These are phyloP conservation scores for Silene coronaria DNA, from an alignment of 179 eudicot genomes.

Conservation along the genomic window DNA sequence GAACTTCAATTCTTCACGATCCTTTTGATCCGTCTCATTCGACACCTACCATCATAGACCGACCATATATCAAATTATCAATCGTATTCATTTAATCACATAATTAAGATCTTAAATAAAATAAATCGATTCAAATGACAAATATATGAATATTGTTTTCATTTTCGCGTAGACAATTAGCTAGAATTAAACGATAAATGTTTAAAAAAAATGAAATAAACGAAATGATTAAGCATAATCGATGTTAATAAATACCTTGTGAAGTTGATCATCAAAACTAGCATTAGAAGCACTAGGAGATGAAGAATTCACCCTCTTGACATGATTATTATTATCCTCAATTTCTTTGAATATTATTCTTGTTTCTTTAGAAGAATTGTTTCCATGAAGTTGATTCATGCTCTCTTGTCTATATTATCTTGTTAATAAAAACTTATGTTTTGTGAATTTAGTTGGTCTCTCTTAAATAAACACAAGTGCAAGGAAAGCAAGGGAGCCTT, in stretches of 20 bases:
- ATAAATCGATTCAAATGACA: too few relatives aligned
- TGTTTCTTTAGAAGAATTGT: slow-evolving; percentile 5
- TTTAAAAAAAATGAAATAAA: neutral
- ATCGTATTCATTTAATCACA: too few relatives aligned
- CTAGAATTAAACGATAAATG: neutral
- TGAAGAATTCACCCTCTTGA: neutral
- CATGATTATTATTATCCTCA: neutral
- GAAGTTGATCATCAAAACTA: neutral
- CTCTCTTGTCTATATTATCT: neutral
- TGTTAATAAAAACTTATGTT: neutral
- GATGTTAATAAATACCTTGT: slow-evolving; percentile 10
- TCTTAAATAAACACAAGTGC: slow-evolving; percentile 15
- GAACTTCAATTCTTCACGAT: neutral
- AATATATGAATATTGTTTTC: too few relatives aligned
- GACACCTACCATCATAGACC: neutral
- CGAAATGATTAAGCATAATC: neutral
- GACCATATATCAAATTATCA: too few relatives aligned
- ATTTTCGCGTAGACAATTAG: neutral
- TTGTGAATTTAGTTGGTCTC: neutral
- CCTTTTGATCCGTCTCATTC: neutral
- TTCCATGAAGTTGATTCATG: slow-evolving; percentile 4
- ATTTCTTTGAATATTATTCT: neutral
- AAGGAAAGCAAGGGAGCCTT: slow-evolving; percentile 16
- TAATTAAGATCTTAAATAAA: too few relatives aligned
- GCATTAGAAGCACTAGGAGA: neutral